Evolutionary conservation across 768 basidiomycete genomes (phyloP).

Genomic region (Leccinum subgranulosum): DNA sequence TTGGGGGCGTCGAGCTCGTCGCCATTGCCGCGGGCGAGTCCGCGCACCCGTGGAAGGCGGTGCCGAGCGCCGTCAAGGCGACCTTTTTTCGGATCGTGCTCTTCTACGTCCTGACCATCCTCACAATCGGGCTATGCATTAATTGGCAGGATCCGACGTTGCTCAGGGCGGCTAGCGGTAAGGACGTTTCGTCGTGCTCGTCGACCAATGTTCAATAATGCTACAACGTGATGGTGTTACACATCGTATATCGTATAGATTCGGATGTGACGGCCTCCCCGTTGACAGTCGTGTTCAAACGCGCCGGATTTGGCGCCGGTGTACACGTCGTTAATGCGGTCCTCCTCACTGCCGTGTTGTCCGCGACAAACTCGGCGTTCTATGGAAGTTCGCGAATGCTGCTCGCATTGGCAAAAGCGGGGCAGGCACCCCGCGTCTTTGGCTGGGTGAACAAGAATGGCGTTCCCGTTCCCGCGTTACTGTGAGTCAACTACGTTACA

Average conservation of each 20-base stretch:
- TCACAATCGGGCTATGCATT: constrained; percentile 65
- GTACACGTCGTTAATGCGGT: constrained; percentile 66
- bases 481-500: constrained; percentile 36
- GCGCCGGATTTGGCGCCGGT: constrained; percentile 59
- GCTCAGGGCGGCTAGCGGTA: constrained; percentile 44
- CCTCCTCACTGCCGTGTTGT: constrained; percentile 61
- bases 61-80: constrained; percentile 63
- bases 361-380: constrained; percentile 64
- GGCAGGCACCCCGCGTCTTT: constrained; percentile 64
- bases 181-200: not conserved
- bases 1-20: constrained; percentile 67
- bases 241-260: constrained; percentile 24
- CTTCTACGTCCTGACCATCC: constrained; percentile 62
- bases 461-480: constrained; percentile 54
- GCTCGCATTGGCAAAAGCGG: constrained; percentile 56
- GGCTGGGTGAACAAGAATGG: constrained; percentile 62
- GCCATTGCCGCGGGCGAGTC: constrained; percentile 73
- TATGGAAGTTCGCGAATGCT: constrained; percentile 64
- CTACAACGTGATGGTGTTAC: not conserved
- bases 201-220: not conserved
- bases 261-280: constrained; percentile 56
- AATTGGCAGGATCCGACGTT: constrained; percentile 56
- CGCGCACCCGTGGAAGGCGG: constrained; percentile 56
- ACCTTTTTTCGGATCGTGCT: constrained; percentile 65
- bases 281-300: constrained; percentile 59